These are phyloP conservation scores for Cyclotella atomus DNA, from an alignment of 108 stramenopile species.

Conservation along the genomic window DNA sequence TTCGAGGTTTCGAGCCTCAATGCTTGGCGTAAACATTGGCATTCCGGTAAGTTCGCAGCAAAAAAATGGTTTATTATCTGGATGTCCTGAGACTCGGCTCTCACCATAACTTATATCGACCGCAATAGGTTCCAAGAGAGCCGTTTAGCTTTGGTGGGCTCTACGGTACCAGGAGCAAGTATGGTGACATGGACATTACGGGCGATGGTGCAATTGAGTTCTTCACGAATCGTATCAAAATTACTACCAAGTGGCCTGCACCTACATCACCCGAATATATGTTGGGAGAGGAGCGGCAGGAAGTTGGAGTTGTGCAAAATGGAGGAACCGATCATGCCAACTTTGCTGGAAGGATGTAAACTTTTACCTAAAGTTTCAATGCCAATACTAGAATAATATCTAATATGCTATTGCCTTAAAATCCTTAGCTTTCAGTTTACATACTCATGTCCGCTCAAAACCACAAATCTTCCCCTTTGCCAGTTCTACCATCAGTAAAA, in stretches of 20 bases:
- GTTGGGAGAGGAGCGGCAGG: slow-evolving; percentile 22
- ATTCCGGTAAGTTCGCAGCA: too few relatives aligned
- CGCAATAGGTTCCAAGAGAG: slow-evolving; percentile 94
- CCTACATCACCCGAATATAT: slow-evolving; percentile 38
- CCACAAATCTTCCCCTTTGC: too few relatives aligned
- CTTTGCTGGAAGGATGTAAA: slow-evolving; percentile 70
- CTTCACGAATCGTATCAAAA: slow-evolving; percentile 95
- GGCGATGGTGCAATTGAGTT: slow-evolving; percentile 97
- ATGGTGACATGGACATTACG: slow-evolving; percentile 96
- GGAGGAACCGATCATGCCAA: slow-evolving; percentile 58
- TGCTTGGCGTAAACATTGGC: slow-evolving; percentile 90
- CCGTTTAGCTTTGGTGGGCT: slow-evolving; percentile 75
- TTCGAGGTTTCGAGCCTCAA: slow-evolving; percentile 78
- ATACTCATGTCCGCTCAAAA: too few relatives aligned
- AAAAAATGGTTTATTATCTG: too few relatives aligned
- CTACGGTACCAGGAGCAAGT: slow-evolving; percentile 92
- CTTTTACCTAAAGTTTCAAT: too few relatives aligned
- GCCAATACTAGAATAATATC: too few relatives aligned
- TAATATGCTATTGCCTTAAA: too few relatives aligned
- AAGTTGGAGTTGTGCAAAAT: slow-evolving; percentile 1
- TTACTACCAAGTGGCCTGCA: slow-evolving; percentile 90
- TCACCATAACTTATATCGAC: too few relatives aligned
- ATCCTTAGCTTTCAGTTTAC: too few relatives aligned
- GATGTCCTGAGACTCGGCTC: too few relatives aligned
- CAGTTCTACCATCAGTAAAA: too few relatives aligned